Base-by-base conservation (phyloP, 2,329 filamentous ascomycete species). In the Mollisiaceae sp. region DNA sequence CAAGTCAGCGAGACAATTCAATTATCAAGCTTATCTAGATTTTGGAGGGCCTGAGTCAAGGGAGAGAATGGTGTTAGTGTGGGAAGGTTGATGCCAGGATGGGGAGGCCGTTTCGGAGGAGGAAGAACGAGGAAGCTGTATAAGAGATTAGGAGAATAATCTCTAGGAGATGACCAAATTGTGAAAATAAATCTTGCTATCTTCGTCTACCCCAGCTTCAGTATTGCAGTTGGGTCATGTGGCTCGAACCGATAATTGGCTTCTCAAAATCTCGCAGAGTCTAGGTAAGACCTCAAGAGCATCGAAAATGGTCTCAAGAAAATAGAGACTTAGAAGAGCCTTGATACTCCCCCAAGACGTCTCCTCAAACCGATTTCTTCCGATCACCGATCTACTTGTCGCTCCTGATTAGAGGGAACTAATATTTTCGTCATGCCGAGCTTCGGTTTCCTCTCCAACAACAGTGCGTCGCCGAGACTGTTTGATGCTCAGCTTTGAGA, bases 161-260 rank as follows among this genome's bases (percentile, higher is more conserved):
- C n/a, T n/a, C n/a, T n/a, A n/a, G n/a, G n/a, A n/a, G n/a, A n/a
- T n/a, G n/a, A n/a, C n/a, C n/a, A n/a, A n/a, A n/a, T n/a, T n/a
- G n/a, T n/a, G n/a, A n/a, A n/a, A n/a, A n/a, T n/a, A n/a, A n/a
- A n/a, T n/a, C n/a, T n/a, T n/a, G n/a, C n/a, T n/a, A n/a, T n/a
- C n/a, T n/a, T n/a, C 2, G 59, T 69, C 22, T 73, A 65, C 4
- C 63, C 27, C 2, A 74, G 59, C 0, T 60, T 47, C 5, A 63
- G 45, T n/a, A 70, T 61, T 36, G 73, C 70, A 22, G 61, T n/a
- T 35, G 62, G 62, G 5, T 62, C 55, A 20, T 70, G 55, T 32
- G 65, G 68, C 43, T 74, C 72, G 39, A 69, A 68, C 67, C n/a
- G 14, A 73, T 64, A 0, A 75, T 67, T 4, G 76, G 65, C 20